Evolutionary conservation across 768 basidiomycete genomes (phyloP), one percentile per base, ranked within the genome.

Genomic region (Pleurotus ostreatus): DNA sequence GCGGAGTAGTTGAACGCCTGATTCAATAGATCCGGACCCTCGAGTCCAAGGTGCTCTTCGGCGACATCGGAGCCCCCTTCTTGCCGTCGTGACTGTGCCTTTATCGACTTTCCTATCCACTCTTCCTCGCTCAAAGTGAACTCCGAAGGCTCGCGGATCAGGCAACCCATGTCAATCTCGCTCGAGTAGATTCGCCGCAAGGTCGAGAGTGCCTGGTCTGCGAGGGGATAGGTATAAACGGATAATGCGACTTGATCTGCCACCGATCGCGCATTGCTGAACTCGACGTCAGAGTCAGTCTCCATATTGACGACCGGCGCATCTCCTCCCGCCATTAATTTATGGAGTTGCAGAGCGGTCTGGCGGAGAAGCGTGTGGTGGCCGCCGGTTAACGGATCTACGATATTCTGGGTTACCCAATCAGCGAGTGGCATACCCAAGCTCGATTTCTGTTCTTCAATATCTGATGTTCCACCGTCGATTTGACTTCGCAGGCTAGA

Each of bases 121-220:
- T 76, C 81, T 60, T 75, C 72, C 57, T 81, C 79, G 62, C 80
- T 82, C 40, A 72, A 57, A 56, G 75, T 76, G 38, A 83, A 60
- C 59, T 83, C 81, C 16, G 73, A 71, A 0, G 79, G 79, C 2
- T 65, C 61, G 53, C 70, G 75, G 48, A 83, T 78, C 53, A 83
- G 61, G 3, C 77, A 70, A 3, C 71, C 77, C 78, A 83, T 81
- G 59, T 83, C 81, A 53, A 83, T 76, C 64, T 80, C 79, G 53
- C 79, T 73, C 18, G 71, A 59, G 38, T 70, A 62, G 11, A 83
- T 75, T 34, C 77, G 75, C 41, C 70, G 62, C 11, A 82, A 65
- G 15, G 71, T 66, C 8, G 71, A 64, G 22, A 81, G 68, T 4
- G 78, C 72, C 5, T 70, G 60, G 26, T 71, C 64, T 0, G 74